These are phyloP conservation scores for Raphanus sativus DNA, from an alignment of 345 rosid species.

Conservation along the genomic window DNA sequence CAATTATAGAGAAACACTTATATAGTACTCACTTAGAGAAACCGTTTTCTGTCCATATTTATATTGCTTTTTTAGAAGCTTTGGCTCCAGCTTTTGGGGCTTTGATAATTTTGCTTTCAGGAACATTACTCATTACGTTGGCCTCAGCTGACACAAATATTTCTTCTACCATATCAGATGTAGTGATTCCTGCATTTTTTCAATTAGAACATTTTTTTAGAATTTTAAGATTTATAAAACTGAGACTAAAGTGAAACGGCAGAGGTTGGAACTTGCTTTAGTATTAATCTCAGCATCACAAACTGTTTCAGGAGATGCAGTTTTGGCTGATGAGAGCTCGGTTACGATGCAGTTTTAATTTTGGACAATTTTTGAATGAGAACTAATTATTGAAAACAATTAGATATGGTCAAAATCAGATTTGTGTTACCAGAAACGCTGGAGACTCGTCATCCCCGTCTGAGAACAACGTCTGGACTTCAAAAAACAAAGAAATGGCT, in stretches of 20 bases:
- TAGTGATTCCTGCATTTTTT: slow-evolving; percentile 47
- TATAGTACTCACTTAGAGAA: slow-evolving; percentile 65
- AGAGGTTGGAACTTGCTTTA: slow-evolving; percentile 40
- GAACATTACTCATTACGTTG: slow-evolving; percentile 28
- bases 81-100: slow-evolving; percentile 51
- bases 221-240: slow-evolving; percentile 18
- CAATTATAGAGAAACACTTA: background rate
- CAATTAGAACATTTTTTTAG: background rate
- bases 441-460: no score
- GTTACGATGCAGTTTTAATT: no score
- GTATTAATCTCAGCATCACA: slow-evolving; percentile 38
- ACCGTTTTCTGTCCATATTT: slow-evolving; percentile 50
- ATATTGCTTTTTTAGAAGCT: slow-evolving; percentile 52
- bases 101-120: slow-evolving; percentile 40
- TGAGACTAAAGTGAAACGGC: background rate
- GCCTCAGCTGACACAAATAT: slow-evolving; percentile 43
- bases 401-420: no score
- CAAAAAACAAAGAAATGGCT: no score
- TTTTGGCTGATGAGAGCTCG: slow-evolving; percentile 22
- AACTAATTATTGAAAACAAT: no score
- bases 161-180: slow-evolving; percentile 50
- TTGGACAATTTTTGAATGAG: no score
- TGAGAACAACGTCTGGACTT: no score
- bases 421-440: no score
- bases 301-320: slow-evolving; percentile 15